Percentiles rank a stretch among this genome's conserved stretches.
phyloP scores from a whole-genome alignment of 805 yeast species.

The Metschnikowia anglica region DNA sequence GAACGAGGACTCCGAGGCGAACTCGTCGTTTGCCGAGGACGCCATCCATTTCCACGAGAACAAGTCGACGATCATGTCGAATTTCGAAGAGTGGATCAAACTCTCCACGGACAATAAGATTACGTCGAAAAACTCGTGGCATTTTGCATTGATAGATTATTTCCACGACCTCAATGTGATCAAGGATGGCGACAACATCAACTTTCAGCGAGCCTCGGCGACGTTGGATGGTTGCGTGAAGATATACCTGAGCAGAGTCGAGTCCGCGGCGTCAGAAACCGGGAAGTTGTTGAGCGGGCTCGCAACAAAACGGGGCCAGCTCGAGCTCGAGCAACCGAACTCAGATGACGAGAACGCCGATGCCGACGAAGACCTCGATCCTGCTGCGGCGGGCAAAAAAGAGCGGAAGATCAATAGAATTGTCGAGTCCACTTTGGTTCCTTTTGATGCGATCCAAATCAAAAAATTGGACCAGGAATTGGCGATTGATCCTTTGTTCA shows the following conservation, averaged over 20 bases:
- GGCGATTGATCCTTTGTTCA: constrained; percentile 71
- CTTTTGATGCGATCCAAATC: constrained; percentile 49
- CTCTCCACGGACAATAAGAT: constrained; percentile 59
- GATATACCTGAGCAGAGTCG: constrained; percentile 87
- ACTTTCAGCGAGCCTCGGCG: constrained; percentile 87
- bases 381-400: constrained; percentile 19
- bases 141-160: constrained; percentile 86
- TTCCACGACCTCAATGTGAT: constrained; percentile 79
- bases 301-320: constrained; percentile 35
- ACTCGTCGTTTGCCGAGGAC: constrained; percentile 29
- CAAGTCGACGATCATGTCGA: constrained; percentile 41
- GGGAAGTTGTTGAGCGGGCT: constrained; percentile 79
- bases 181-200: constrained; percentile 71
- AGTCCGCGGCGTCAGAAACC: constrained; percentile 88
- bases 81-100: constrained; percentile 51
- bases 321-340: constrained; percentile 27
- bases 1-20: constrained; percentile 17
- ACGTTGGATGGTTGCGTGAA: constrained; percentile 94
- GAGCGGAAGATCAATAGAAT: constrained; percentile 22
- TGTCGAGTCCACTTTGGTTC: constrained; percentile 22
- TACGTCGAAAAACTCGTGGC: constrained; percentile 85
- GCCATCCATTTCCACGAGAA: constrained; percentile 45
- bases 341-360: constrained; percentile 23
- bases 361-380: constrained; percentile 21
- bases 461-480: constrained; percentile 63